Evolutionary conservation across 345 rosid species (phyloP), one percentile per base, ranked within the genome.

Genomic region (Eucalyptus cladocalyx): DNA sequence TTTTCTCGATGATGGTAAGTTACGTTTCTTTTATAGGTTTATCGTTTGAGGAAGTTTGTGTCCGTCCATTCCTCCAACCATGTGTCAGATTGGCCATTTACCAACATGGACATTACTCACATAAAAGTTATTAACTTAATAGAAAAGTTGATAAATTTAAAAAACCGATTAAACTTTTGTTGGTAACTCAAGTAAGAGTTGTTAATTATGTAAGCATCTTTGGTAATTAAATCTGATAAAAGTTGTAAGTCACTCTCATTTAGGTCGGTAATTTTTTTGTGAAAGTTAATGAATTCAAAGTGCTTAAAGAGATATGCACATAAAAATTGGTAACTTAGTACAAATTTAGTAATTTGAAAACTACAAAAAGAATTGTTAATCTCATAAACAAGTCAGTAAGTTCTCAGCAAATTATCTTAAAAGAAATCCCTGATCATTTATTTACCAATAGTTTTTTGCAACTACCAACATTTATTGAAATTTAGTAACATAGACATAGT

Each of bases 1-100:
- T 94, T 97, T 95, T 92, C 93, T 97, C 11, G 99, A 97, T 88
- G 99, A 97, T 90, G 99, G 99, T 97, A 43, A 48, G 89, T 87
- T 19, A 4, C 47, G 2, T 85, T 11, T 40, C 32, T 56, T 56
- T 56, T 26, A 3, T 5, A 67, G 17, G 43, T 2, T 69, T 69
- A 34, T 69, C 11, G 80, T 34, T 34, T 18, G 24, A 69, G 80
- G 13, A 40, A 69, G 80, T 69, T 34, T 34, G 80, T 69, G 2
- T 34, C 11, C 14, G 42, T 69, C 80, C 43, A n/a, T 65, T n/a
- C 40, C 76, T 65, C 40, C 76, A 15, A 65, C 11, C 37, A n/a
- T 65, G 37, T n/a, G 3, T 65, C 76, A n/a, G 0, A 65, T 65
- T 16, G 76, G 40, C 32, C 21, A 65, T 65, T 65, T n/a, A 65